Evolutionary conservation across 2,329 filamentous ascomycete species (phyloP).

Genomic region (Rhexocercosporidium sp.): DNA sequence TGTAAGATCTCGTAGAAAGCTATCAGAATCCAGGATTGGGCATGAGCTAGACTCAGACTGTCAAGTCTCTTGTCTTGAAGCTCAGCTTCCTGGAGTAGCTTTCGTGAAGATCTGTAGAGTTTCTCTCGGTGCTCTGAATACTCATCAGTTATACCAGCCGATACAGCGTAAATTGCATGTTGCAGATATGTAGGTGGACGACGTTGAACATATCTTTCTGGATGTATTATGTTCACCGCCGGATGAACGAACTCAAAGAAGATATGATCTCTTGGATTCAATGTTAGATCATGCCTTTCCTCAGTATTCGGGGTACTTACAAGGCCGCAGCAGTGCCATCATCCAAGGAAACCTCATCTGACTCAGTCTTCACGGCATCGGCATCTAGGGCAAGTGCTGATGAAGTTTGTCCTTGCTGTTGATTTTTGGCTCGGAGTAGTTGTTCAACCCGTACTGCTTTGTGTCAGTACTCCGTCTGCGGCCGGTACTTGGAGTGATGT

Average conservation of each 20-base stretch:
- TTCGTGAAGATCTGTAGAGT: constrained; percentile 85
- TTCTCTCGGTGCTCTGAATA: constrained; percentile 77
- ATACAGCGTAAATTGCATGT: constrained; percentile 89
- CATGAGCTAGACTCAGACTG: constrained; percentile 81
- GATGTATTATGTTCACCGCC: constrained; percentile 83
- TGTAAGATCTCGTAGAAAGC: constrained; percentile 87
- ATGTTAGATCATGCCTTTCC: too few species aligned
- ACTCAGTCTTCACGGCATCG: background rate
- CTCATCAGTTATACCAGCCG: constrained; percentile 79
- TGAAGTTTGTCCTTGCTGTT: background rate
- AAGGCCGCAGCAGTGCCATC: background rate
- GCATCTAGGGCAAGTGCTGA: background rate
- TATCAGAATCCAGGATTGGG: constrained; percentile 81
- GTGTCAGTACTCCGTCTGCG: background rate
- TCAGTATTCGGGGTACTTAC: background rate
- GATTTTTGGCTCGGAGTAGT: constrained; percentile 10
- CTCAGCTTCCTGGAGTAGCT: constrained; percentile 86
- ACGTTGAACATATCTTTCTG: constrained; percentile 78
- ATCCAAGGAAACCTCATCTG: background rate
- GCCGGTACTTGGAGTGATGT: background rate
- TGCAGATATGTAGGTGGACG: constrained; percentile 83
- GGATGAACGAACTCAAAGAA: constrained; percentile 89
- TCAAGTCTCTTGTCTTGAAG: constrained; percentile 87
- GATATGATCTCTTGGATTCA: constrained; percentile 59
- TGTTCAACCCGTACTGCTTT: constrained; percentile 18